Base-by-base conservation (phyloP, 371 early-diverging fungal genomes). In the Rhizopus arrhizus region DNA sequence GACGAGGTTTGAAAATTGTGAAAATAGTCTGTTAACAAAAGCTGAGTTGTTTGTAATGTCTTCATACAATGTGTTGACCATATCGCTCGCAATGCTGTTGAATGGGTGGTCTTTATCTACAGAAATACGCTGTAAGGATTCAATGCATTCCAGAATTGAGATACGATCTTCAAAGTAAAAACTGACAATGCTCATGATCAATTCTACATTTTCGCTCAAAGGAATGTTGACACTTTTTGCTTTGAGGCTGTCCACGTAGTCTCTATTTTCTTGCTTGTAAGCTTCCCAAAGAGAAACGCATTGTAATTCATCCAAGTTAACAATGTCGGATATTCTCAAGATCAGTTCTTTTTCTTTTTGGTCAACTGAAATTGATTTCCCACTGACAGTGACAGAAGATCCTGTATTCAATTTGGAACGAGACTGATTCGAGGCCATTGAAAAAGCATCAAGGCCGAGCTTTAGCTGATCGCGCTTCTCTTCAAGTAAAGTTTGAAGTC, bases 81-180 rank as follows among this genome's bases (percentile, higher is more conserved):
- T 59, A 33, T 70, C 66, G 0, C 13, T 28, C 3, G 80, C 77
- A 38, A 77, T 72, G 13, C 42, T 31, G 4, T 55, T 36, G 56
- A 69, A 75, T n/a, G 65, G 61, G 34, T 80, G 80, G 1, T 35
- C 53, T 12, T 55, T 53, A 29, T 69, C 54, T 3, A 59, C 32
- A 2, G 66, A 53, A 11, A 80, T 68, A 40, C 77, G 75, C 22
- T 75, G 54, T 41, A 80, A 57, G 10, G 73, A 77, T 2, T 65
- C 55, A 40, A 80, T 73, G 49, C 71, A 77, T 31, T 70, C 59
- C 15, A 80, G 55, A n/a, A 80, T 46, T 0, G 70, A 59, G 10
- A 75, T 29, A 29, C 80, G 69, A 49, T 80, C 80, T 41, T 75
- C 68, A 45, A 64, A 70, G 40, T 80, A 75, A 29, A 67, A 75